Evolutionary conservation across 805 yeast genomes (phyloP), one percentile per base, ranked within the genome.

Genomic region (Cyberlindnera veronae): DNA sequence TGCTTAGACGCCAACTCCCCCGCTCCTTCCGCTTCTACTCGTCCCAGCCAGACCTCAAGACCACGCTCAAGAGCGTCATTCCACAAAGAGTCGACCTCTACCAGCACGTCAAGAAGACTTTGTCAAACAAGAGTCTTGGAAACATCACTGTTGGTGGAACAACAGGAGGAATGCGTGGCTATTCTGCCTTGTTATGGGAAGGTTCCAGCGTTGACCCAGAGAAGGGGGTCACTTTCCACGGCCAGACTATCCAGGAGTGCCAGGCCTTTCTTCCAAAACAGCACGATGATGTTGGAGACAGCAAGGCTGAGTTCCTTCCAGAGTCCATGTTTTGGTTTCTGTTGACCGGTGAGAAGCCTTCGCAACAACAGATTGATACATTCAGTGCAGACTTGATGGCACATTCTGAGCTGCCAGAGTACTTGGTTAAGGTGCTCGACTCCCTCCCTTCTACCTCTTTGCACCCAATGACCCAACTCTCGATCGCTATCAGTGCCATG

Each of bases 381-480:
- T 68, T 84, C 44, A 69, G 78, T 29, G 69, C 66, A 49, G 85
- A 79, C 53, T 68, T 84, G 49, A 88, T 85, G 38, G 73, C 75
- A 20, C 74, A 80, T 58, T 78, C 81, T 32, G 72, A 71, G 37
- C 67, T 84, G 50, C 93, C 93, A 45, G 74, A 69, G 49, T 77
- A 79, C 61, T 77, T 80, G 32, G 72, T 66, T 56, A 77, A 73
- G 53, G 64, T 81, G 39, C 66, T 84, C 48, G 83, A 79, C 66
- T 63, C 72, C 36, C 71, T 82, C 45, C 93, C 93, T 40, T 60
- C 73, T 16, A 41, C 41, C 29, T 71, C 77, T 51, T 69, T 84
- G 60, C 93, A 84, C 63, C 93, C 93, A 58, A 84, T 84, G 93
- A 82, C 91, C 22, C 93, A 84, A 62, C 71, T 84, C 55, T 74